A percentile compares a stretch with the other conserved stretches of the same genome.
Evolutionary conservation across 1,139 yeast genomes (phyloP).

Genomic region (Pichia sp.): DNA sequence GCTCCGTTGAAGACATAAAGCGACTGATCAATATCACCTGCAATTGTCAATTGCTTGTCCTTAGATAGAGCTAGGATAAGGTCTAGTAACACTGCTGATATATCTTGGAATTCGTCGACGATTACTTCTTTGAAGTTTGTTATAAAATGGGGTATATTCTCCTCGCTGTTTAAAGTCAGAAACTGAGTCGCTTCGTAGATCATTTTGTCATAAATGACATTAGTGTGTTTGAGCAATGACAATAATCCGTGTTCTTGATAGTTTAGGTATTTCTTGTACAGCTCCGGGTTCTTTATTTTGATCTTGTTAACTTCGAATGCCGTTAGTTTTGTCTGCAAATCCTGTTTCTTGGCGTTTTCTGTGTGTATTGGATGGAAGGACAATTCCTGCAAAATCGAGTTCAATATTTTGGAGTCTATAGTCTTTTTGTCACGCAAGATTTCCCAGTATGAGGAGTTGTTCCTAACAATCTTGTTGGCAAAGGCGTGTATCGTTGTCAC

Average conservation of each 20-base stretch:
- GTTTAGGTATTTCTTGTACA: conserved; percentile 8
- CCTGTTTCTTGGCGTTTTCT: not conserved
- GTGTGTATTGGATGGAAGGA: not conserved
- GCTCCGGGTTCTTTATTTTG: conserved; percentile 1
- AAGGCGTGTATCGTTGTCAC: conserved; percentile 65
- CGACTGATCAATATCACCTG: conserved; percentile 76
- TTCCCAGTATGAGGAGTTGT: conserved; percentile 37
- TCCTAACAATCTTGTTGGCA: conserved; percentile 45
- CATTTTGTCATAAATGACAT: conserved; percentile 17
- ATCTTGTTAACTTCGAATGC: not conserved
- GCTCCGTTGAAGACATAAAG: conserved; percentile 68
- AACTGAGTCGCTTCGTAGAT: conserved; percentile 17
- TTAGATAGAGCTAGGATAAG: conserved; percentile 41
- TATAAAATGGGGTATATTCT: conserved; percentile 1
- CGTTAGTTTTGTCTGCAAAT: not conserved
- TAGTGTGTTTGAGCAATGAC: conserved; percentile 6
- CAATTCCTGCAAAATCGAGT: conserved; percentile 1
- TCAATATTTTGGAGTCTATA: conserved; percentile 1
- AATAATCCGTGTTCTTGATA: conserved; percentile 1
- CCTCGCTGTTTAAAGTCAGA: not conserved
- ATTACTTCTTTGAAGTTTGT: conserved; percentile 34
- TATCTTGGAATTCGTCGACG: conserved; percentile 78
- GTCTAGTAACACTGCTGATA: conserved; percentile 50
- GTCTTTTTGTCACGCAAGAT: conserved; percentile 35
- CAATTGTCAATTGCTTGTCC: conserved; percentile 55